Conservation (phyloP, 1,284 basidiomycete species). For the Leccinum fuscescens region DNA sequence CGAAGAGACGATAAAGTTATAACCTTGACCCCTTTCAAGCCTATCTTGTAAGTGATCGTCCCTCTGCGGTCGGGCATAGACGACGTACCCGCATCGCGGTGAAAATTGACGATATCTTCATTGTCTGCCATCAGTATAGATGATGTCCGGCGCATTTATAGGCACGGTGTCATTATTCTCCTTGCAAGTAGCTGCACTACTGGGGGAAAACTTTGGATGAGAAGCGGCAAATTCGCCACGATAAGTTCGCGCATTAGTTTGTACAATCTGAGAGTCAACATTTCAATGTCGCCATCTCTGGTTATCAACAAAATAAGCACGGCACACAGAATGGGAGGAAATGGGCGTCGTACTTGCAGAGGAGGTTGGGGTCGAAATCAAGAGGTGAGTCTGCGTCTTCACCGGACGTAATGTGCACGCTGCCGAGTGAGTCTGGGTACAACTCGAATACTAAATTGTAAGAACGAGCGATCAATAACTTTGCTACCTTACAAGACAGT, state of each 20-base stretch:
- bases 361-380: constrained; percentile 22
- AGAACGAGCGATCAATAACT: neutral
- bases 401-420: constrained; percentile 30
- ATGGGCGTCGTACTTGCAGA: constrained; percentile 6
- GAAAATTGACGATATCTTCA: constrained; percentile 45
- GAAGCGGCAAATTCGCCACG: constrained; percentile 46
- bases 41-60: constrained; percentile 62
- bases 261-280: constrained; percentile 13
- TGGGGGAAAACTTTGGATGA: constrained; percentile 51
- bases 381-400: constrained; percentile 20
- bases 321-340: neutral
- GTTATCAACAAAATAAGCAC: neutral
- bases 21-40: constrained; percentile 39
- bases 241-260: constrained; percentile 26
- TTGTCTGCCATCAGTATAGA: constrained; percentile 58
- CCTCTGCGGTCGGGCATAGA: neutral
- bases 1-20: neutral
- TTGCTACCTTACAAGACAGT: constrained; percentile 16
- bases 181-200: constrained; percentile 42
- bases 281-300: constrained; percentile 16
- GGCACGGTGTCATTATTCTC: constrained; percentile 37
- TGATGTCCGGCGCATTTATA: constrained; percentile 45
- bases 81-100: constrained; percentile 32
- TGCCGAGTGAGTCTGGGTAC: constrained; percentile 32
- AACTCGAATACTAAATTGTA: constrained; percentile 12